These are phyloP conservation scores for Aspergillaceae sp. DNA, from an alignment of 2,329 filamentous ascomycete genomes.

Conservation along the genomic window DNA sequence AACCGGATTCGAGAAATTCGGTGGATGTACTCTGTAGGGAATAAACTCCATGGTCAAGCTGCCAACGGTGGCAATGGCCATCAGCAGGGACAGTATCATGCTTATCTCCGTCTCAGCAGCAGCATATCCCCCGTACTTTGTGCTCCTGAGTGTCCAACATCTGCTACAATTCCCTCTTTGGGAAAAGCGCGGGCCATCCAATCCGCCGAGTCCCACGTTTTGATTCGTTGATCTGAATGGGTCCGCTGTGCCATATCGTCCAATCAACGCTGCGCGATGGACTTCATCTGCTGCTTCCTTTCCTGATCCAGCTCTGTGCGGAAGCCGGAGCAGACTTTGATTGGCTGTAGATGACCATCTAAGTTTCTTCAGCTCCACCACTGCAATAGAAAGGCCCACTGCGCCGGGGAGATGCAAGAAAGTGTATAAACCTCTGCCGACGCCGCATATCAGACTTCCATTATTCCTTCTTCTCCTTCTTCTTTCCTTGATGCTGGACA, in stretches of 20 bases:
- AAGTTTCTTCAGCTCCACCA: background rate
- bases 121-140: too few species aligned
- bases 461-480: background rate
- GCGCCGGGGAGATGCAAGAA: background rate
- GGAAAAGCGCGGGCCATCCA: slow-evolving; percentile 13
- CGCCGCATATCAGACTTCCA: background rate
- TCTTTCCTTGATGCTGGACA: background rate
- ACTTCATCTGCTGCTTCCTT: too few species aligned
- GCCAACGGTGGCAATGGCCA: background rate
- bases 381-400: background rate
- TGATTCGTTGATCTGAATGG: slow-evolving; percentile 8
- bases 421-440: background rate
- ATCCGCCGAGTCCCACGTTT: slow-evolving; percentile 5
- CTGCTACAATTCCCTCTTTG: slow-evolving; percentile 27
- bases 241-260: slow-evolving; percentile 1
- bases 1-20: background rate
- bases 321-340: background rate
- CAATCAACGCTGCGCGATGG: slow-evolving; percentile 10
- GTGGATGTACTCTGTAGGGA: background rate
- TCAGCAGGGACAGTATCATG: too few species aligned
- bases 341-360: background rate
- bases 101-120: too few species aligned
- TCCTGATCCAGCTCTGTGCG: background rate
- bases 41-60: background rate
- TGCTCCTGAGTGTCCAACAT: slow-evolving; percentile 2